phyloP scores from a whole-genome alignment of 1,284 basidiomycete genomes.

The Waitea zeae region DNA sequence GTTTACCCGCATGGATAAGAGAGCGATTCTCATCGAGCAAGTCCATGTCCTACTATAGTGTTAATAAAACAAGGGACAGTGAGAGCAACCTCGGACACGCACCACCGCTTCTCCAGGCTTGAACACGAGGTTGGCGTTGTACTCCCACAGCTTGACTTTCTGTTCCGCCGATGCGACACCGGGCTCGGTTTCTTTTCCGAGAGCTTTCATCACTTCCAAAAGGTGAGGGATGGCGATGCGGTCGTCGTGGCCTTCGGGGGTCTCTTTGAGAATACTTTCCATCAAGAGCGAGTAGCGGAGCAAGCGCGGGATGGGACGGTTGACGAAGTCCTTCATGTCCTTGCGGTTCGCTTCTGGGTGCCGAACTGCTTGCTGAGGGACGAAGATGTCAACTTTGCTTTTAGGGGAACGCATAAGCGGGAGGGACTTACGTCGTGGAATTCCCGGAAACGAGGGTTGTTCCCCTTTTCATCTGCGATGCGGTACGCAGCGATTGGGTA shows the following conservation, averaged over 20 bases:
- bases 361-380: slow-evolving; percentile 41
- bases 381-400: slow-evolving; percentile 1
- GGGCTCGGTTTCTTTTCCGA: slow-evolving; percentile 74
- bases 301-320: slow-evolving; percentile 77
- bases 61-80: neutral
- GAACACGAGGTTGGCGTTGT: slow-evolving; percentile 64
- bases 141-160: slow-evolving; percentile 77
- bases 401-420: slow-evolving; percentile 1
- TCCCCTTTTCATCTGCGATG: slow-evolving; percentile 76
- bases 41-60: slow-evolving; percentile 62
- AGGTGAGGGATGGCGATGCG: slow-evolving; percentile 65
- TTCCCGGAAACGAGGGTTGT: slow-evolving; percentile 61
- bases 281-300: slow-evolving; percentile 82
- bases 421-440: slow-evolving; percentile 59
- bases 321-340: slow-evolving; percentile 80
- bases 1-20: slow-evolving; percentile 66
- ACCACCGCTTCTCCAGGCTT: slow-evolving; percentile 68
- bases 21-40: slow-evolving; percentile 69
- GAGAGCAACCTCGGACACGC: slow-evolving; percentile 15
- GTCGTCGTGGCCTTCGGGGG: slow-evolving; percentile 62
- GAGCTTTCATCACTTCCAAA: slow-evolving; percentile 68
- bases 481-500: slow-evolving; percentile 89
- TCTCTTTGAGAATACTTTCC: slow-evolving; percentile 60
- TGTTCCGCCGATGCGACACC: slow-evolving; percentile 71
- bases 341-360: slow-evolving; percentile 61